Evolutionary conservation across 441 rosid genomes (phyloP), one percentile per base, ranked within the genome.

Genomic region (Adansonia madagascariensis): DNA sequence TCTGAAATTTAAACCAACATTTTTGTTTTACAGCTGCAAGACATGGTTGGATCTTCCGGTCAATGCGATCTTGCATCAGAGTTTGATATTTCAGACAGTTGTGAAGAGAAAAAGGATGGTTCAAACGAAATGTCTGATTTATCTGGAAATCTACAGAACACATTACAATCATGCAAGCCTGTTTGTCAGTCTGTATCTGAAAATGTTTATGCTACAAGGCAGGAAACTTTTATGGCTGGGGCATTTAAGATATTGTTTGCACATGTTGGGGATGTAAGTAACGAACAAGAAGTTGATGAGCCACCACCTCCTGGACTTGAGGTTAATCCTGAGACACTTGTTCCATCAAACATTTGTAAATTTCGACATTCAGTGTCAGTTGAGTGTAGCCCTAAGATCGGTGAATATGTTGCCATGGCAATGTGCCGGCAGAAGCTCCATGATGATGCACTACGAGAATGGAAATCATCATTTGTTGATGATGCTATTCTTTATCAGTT

Each of bases 391-490:
- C 80, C 86, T 65, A 88, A 86, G 85, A 85, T 91, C 75, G 88
- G 81, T 85, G 89, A 78, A 78, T 90, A 88, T 80, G 85, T 90
- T 81, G 84, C 92, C 83, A 79, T 68, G 77, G 98, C 99, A 80
- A 55, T 94, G 83, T 92, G 89, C 84, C 88, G 97, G 83, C 95
- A 92, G 85, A 91, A 88, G 85, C 84, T 97, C 88, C 95, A 91
- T 80, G 88, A 83, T 78, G 86, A 79, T 86, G 92, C 88, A 65
- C 83, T 91, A 73, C 82, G 81, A 63, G 91, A 88, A 77, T 97
- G 95, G 91, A 90, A 84, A 82, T 83, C 89, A 60, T 73, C 78
- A 64, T 85, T 89, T 73, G 63, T 86, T 78, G 78, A 82, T 78
- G 79, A 83, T 83, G 80, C 56, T 73, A 75, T 57, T 82, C 86